These are phyloP conservation scores for Brettanomyces anomalus DNA, from an alignment of 805 yeast genomes.

Conservation along the genomic window DNA sequence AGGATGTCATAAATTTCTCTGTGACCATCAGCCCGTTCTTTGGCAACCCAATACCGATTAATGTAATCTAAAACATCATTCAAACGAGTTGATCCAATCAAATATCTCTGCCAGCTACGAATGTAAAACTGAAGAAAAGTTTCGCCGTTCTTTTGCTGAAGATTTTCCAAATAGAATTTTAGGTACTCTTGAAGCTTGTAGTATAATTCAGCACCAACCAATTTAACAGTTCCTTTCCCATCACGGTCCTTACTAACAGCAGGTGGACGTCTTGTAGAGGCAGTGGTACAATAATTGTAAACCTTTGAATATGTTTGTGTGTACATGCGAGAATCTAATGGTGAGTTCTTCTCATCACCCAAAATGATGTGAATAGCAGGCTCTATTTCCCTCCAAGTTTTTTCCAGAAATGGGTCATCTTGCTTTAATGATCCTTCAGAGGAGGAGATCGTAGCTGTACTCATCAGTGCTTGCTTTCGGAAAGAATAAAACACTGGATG, in stretches of 20 bases:
- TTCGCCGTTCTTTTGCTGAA: constrained; percentile 48
- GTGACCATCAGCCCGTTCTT: constrained; percentile 90
- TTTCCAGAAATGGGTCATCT: constrained; percentile 15
- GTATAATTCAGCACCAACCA: constrained; percentile 90
- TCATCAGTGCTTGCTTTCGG: too few species aligned
- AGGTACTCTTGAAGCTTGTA: constrained; percentile 61
- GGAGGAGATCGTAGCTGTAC: too few species aligned
- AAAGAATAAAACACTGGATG: too few species aligned
- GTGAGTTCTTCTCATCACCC: constrained; percentile 56
- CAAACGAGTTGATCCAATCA: constrained; percentile 84
- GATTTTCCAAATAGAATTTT: constrained; percentile 42
- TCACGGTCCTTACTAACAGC: constrained; percentile 12
- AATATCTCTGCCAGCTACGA: constrained; percentile 78
- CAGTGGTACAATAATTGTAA: constrained; percentile 85
- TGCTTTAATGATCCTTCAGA: neutral
- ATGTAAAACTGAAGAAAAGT: constrained; percentile 76
- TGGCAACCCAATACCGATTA: constrained; percentile 96
- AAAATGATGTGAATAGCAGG: constrained; percentile 66
- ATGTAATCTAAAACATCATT: constrained; percentile 92
- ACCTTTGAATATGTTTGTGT: constrained; percentile 89
- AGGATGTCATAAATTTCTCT: constrained; percentile 86
- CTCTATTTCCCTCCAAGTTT: constrained; percentile 69
- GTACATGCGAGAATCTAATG: constrained; percentile 63
- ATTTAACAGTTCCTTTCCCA: constrained; percentile 22
- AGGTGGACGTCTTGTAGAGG: constrained; percentile 44